Evolutionary conservation across 768 basidiomycete genomes (phyloP).

Genomic region (Lepiota venenata): DNA sequence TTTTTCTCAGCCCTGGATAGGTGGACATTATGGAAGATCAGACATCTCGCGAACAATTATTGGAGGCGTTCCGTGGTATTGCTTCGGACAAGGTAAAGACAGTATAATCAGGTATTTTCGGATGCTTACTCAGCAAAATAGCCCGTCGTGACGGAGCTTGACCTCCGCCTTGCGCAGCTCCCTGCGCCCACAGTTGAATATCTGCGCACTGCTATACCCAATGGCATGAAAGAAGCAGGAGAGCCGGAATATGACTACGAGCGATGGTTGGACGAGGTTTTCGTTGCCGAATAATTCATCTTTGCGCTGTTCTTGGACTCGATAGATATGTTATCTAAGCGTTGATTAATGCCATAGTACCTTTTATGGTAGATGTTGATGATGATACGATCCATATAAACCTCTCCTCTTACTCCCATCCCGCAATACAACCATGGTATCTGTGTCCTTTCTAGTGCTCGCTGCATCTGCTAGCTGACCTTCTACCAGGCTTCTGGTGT

Average conservation of each 20-base stretch:
- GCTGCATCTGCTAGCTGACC: constrained; percentile 6
- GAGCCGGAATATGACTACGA: constrained; percentile 82
- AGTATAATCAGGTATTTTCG: neutral
- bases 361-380: constrained; percentile 13
- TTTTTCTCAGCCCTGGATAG: constrained; percentile 34
- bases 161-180: constrained; percentile 81
- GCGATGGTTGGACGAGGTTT: constrained; percentile 76
- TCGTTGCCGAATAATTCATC: constrained; percentile 27
- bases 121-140: constrained; percentile 27
- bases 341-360: constrained; percentile 2
- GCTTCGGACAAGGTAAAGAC: constrained; percentile 78
- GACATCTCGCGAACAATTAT: constrained; percentile 86
- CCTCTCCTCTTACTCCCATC: constrained; percentile 23
- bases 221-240: constrained; percentile 42
- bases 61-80: constrained; percentile 90
- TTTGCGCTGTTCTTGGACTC: neutral
- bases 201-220: constrained; percentile 80
- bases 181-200: constrained; percentile 76
- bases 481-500: constrained; percentile 61
- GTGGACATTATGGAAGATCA: constrained; percentile 97
- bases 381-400: constrained; percentile 20
- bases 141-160: constrained; percentile 92
- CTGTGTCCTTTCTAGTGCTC: neutral
- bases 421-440: constrained; percentile 25
- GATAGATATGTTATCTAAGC: constrained; percentile 6